Evolutionary conservation across 345 rosid species (phyloP).

Genomic region (Lumnitzera racemosa): DNA sequence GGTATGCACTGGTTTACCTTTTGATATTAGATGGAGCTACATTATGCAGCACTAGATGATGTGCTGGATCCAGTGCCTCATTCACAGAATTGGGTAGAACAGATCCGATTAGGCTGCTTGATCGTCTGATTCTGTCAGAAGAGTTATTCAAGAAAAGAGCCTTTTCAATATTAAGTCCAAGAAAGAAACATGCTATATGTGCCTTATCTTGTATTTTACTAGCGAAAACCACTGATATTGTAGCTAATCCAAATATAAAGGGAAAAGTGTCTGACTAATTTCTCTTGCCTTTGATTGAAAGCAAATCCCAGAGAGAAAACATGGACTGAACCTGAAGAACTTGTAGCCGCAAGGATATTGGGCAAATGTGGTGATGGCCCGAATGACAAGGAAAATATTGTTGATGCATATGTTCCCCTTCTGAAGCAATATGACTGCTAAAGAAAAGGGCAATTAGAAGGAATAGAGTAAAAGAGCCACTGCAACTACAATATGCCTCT

Average conservation of each 20-base stretch:
- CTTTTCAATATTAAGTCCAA: neutral
- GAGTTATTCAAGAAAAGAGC: constrained; percentile 1
- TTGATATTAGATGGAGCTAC: constrained; percentile 58
- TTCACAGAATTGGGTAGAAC: constrained; percentile 70
- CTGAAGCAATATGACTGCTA: constrained; percentile 72
- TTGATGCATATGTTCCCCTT: constrained; percentile 82
- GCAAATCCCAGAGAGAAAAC: constrained; percentile 57
- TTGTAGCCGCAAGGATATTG: constrained; percentile 69
- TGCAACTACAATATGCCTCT: neutral
- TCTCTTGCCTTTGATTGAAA: constrained; percentile 57
- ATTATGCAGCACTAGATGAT: constrained; percentile 74
- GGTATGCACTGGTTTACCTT: constrained; percentile 37
- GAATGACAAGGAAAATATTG: constrained; percentile 82
- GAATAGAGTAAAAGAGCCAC: constrained; percentile 1
- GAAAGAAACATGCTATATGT: neutral
- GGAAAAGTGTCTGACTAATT: neutral
- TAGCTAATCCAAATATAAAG: neutral
- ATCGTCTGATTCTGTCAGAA: constrained; percentile 47
- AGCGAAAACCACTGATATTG: neutral
- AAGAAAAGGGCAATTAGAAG: constrained; percentile 14
- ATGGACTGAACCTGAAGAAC: constrained; percentile 87
- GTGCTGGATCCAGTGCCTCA: constrained; percentile 72
- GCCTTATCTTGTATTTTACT: neutral
- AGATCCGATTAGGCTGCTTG: constrained; percentile 67
- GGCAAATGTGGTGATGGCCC: constrained; percentile 69